phyloP scores from a whole-genome alignment of 345 rosid genomes.

The Cardamine chenopodiifolia region DNA sequence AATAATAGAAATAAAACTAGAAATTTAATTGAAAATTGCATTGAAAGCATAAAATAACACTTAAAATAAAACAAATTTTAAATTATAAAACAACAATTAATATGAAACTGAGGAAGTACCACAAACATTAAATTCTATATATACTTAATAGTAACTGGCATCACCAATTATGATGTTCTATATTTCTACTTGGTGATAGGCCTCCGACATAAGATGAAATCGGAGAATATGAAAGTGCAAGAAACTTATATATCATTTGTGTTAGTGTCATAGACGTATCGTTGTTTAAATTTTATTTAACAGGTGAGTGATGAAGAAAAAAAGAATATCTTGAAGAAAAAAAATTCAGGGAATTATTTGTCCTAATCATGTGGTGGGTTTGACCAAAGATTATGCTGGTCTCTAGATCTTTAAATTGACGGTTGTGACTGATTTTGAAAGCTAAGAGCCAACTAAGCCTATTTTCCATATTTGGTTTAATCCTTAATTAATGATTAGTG shows the following conservation, averaged over 20 bases:
- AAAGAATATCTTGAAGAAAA: neutral
- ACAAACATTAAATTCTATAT: neutral
- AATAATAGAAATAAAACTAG: no score
- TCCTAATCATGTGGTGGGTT: conserved; percentile 40
- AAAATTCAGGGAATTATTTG: neutral
- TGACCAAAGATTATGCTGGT: conserved; percentile 44
- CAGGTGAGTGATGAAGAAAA: no score
- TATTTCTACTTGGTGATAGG: conserved; percentile 6
- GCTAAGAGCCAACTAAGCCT: conserved; percentile 42
- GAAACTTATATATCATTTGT: neutral
- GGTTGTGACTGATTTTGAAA: conserved; percentile 38
- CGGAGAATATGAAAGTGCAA: neutral
- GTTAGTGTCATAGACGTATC: neutral
- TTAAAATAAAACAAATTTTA: no score
- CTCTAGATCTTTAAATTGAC: conserved; percentile 45
- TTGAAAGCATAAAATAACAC: no score
- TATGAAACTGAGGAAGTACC: no score
- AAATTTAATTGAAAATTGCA: no score
- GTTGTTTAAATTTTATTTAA: neutral
- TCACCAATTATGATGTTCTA: neutral
- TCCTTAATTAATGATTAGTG: conserved; percentile 34
- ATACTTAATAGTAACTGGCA: neutral
- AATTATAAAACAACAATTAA: no score
- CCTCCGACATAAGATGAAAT: neutral
- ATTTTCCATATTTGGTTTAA: conserved; percentile 39